These are phyloP conservation scores for Rhodotorula taiwanensis DNA, from an alignment of 768 basidiomycete genomes.

Conservation along the genomic window DNA sequence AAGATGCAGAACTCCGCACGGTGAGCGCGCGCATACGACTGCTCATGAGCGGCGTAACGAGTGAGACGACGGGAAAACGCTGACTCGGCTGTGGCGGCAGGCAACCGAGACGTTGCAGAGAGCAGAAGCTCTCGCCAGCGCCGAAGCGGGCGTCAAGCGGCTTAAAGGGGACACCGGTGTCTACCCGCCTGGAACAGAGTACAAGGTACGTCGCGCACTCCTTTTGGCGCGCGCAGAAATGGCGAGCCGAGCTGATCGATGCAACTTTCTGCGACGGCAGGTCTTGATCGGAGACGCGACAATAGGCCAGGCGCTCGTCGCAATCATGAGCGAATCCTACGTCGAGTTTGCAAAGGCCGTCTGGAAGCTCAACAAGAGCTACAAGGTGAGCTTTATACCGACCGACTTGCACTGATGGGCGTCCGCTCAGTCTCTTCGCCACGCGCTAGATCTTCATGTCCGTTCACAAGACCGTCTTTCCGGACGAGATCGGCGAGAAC, in stretches of 20 bases:
- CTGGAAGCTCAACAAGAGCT: slow-evolving; percentile 31
- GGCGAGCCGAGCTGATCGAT: background rate
- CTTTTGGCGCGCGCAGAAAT: background rate
- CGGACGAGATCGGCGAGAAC: slow-evolving; percentile 11
- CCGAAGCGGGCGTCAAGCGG: slow-evolving; percentile 7
- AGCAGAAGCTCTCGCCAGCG: slow-evolving; percentile 13
- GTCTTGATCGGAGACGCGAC: slow-evolving; percentile 18
- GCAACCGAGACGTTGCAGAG: slow-evolving; percentile 14
- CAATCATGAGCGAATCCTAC: slow-evolving; percentile 27
- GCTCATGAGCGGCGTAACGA: background rate
- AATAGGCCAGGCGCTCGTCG: slow-evolving; percentile 21
- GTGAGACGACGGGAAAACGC: too few relatives aligned
- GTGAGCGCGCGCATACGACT: background rate
- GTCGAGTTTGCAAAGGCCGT: slow-evolving; percentile 23
- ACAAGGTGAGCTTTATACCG: slow-evolving; percentile 6
- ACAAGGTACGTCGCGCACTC: slow-evolving; percentile 15
- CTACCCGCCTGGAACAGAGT: slow-evolving; percentile 21
- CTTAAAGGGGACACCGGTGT: slow-evolving; percentile 1
- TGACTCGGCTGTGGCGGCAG: background rate
- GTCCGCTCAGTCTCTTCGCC: background rate
- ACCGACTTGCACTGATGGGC: background rate
- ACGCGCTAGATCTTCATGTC: background rate
- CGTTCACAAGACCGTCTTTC: slow-evolving; percentile 24
- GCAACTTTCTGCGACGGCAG: background rate
- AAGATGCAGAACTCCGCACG: slow-evolving; percentile 21